Conservation (phyloP, 2,329 filamentous ascomycete species). For the Cadophora malorum region DNA sequence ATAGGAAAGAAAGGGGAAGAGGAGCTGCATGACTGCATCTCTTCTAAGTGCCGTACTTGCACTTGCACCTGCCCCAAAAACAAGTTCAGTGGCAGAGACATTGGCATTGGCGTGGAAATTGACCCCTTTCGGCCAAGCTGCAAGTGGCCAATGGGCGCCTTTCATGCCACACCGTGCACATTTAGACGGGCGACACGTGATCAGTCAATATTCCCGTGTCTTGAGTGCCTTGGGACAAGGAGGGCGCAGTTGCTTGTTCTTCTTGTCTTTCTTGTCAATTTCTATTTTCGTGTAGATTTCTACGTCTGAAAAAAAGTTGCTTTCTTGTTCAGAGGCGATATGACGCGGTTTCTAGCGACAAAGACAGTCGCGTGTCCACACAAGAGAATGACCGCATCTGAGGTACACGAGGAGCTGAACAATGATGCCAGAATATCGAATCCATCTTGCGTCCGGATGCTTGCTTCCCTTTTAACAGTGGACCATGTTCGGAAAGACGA, state of each 20-base stretch:
- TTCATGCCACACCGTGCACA: background rate
- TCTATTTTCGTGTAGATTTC: background rate
- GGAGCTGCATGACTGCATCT: background rate
- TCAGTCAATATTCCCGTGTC: background rate
- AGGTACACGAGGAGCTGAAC: too few species aligned
- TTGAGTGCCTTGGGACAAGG: background rate
- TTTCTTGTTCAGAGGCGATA: background rate
- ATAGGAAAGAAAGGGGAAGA: conserved; percentile 4
- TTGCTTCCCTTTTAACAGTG: background rate
- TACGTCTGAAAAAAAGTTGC: background rate
- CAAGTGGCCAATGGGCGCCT: conserved; percentile 2
- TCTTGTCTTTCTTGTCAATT: background rate
- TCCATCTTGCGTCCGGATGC: background rate
- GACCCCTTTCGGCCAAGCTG: background rate
- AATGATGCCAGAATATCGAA: background rate
- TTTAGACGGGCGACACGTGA: background rate
- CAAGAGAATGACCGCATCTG: too few species aligned
- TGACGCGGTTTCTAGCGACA: background rate
- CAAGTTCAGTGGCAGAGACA: background rate
- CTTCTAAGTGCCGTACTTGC: too few species aligned
- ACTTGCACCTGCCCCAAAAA: background rate
- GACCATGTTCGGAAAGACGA: background rate
- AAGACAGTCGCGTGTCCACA: too few species aligned
- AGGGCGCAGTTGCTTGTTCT: background rate
- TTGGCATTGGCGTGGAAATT: background rate